Evolutionary conservation across 257 asterid genomes (phyloP).

Genomic region (Solanum bulbocastanum): DNA sequence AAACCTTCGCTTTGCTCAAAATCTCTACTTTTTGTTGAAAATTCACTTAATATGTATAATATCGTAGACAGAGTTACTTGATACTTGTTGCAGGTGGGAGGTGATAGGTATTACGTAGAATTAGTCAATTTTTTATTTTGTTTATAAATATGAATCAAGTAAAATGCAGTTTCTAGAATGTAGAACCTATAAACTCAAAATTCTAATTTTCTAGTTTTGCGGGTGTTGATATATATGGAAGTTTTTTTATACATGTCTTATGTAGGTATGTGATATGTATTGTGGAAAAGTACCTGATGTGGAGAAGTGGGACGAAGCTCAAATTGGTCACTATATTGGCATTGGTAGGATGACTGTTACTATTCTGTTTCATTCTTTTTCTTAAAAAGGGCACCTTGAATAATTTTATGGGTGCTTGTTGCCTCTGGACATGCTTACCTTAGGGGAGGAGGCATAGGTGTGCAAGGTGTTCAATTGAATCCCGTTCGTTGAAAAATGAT

Average conservation of each 20-base stretch:
- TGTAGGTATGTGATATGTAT: conserved; percentile 76
- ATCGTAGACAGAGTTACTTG: not conserved
- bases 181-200: not conserved
- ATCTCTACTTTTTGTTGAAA: not conserved
- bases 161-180: not conserved
- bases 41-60: not conserved
- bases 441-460: not conserved
- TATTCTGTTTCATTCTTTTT: not conserved
- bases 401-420: not conserved
- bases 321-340: conserved; percentile 92
- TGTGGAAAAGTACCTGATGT: conserved; percentile 80
- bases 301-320: conserved; percentile 90
- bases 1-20: not conserved
- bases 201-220: not conserved
- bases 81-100: not conserved
- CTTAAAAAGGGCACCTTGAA: not conserved
- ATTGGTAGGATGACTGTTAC: conserved; percentile 35
- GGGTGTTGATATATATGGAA: not conserved
- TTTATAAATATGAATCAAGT: not conserved
- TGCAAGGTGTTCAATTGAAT: not conserved
- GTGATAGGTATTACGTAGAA: not conserved
- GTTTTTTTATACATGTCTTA: not conserved
- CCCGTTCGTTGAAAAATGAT: not conserved
- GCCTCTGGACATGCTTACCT: not conserved
- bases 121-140: not conserved